phyloP scores from a whole-genome alignment of 2,329 filamentous ascomycete species.

The Nemania sp. region DNA sequence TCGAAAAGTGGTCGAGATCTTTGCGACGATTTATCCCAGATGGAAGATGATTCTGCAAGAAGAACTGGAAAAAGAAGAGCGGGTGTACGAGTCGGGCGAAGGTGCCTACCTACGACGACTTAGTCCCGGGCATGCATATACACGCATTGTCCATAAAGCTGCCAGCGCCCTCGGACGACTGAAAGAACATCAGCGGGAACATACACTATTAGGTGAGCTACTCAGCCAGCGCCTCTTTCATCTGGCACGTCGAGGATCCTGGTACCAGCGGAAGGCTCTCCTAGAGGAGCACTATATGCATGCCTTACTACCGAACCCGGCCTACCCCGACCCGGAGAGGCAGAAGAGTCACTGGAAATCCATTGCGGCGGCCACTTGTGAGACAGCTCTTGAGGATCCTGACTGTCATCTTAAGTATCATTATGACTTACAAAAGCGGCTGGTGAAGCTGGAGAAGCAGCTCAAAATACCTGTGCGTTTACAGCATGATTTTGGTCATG shows the following conservation, averaged over 20 bases:
- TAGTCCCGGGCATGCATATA: slow-evolving; percentile 91
- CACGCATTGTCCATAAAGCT: slow-evolving; percentile 88
- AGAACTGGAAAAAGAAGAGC: slow-evolving; percentile 77
- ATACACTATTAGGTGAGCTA: slow-evolving; percentile 73
- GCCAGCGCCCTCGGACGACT: slow-evolving; percentile 77
- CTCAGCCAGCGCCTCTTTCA: slow-evolving; percentile 85
- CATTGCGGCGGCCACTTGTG: slow-evolving; percentile 78
- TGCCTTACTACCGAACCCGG: slow-evolving; percentile 53
- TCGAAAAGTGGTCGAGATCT: slow-evolving; percentile 70
- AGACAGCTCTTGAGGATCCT: slow-evolving; percentile 81
- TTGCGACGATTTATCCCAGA: slow-evolving; percentile 75
- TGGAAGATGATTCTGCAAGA: slow-evolving; percentile 76
- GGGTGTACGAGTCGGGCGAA: slow-evolving; percentile 79
- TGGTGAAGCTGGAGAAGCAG: slow-evolving; percentile 86
- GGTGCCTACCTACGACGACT: slow-evolving; percentile 88
- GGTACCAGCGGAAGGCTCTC: slow-evolving; percentile 95
- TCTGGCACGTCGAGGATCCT: slow-evolving; percentile 78
- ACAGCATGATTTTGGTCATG: slow-evolving; percentile 92
- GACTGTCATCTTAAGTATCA: slow-evolving; percentile 92
- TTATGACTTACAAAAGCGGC: slow-evolving; percentile 90
- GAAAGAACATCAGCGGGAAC: slow-evolving; percentile 79
- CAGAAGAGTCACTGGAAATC: slow-evolving; percentile 85
- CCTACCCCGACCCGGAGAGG: slow-evolving; percentile 46
- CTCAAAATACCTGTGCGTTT: slow-evolving; percentile 81
- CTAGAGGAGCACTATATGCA: slow-evolving; percentile 96